Evolutionary conservation across 2,329 filamentous ascomycete species (phyloP).

Genomic region (Alternaria gansuensis): DNA sequence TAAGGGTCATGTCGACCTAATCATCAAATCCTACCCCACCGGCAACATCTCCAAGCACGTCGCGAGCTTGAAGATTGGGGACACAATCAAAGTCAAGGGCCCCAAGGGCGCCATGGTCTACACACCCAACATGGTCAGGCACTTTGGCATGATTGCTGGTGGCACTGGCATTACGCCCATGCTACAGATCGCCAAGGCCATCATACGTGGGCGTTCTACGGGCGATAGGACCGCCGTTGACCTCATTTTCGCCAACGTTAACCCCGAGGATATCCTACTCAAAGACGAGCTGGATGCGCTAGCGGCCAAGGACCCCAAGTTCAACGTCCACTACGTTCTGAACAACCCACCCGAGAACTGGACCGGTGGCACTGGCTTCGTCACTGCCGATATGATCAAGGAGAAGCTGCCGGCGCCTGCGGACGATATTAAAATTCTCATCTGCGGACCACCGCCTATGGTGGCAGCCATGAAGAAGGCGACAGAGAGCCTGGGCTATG

Average conservation of each 20-base stretch:
- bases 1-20: slow-evolving; percentile 90
- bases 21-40: slow-evolving; percentile 97
- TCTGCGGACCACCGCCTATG: slow-evolving; percentile 98
- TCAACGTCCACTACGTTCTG: slow-evolving; percentile 92
- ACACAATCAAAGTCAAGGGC: slow-evolving; percentile 85
- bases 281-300: slow-evolving; percentile 89
- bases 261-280: slow-evolving; percentile 88
- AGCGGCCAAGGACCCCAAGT: slow-evolving; percentile 76
- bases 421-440: slow-evolving; percentile 87
- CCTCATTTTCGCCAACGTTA: slow-evolving; percentile 96
- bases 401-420: slow-evolving; percentile 84
- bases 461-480: slow-evolving; percentile 97
- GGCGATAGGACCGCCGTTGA: slow-evolving; percentile 87
- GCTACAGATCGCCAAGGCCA: slow-evolving; percentile 93
- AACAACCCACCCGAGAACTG: slow-evolving; percentile 94
- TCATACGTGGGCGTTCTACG: slow-evolving; percentile 75
- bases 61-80: slow-evolving; percentile 79
- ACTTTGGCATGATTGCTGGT: slow-evolving; percentile 97
- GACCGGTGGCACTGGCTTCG: slow-evolving; percentile 92
- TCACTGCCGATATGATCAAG: slow-evolving; percentile 94
- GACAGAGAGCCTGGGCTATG: slow-evolving; percentile 85
- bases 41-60: slow-evolving; percentile 97
- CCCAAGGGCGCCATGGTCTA: slow-evolving; percentile 99
- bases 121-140: slow-evolving; percentile 93
- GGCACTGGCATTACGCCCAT: slow-evolving; percentile 98